Evolutionary conservation across 805 yeast genomes (phyloP), one percentile per base, ranked within the genome.

Genomic region (Kodamaea laetipori): DNA sequence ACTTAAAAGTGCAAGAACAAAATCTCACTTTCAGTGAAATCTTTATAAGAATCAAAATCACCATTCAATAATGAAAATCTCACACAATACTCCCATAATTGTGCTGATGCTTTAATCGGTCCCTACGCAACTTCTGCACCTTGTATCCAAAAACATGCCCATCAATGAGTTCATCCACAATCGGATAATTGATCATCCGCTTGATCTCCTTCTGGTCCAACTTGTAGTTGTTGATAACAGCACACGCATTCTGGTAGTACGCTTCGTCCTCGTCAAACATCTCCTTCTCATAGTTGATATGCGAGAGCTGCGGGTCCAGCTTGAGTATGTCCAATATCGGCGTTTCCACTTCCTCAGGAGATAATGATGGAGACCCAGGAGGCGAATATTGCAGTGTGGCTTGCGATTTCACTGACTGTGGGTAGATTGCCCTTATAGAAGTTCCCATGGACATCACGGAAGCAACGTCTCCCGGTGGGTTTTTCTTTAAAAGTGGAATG

Each of bases 131-230:
- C 49, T 64, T 67, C 37, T 63, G 60, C 11, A 71, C 75, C 45
- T 67, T 69, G 51, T 61, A 69, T 10, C 76, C 75, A 52, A 60
- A 70, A 32, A 53, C 59, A 52, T 71, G 76, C 6, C 74, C 67
- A 17, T 54, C 61, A 10, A 71, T 55, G 30, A 49, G 53, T 37
- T 71, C 74, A 38, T 70, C 76, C n/a, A 69, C 74, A 7, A 70
- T 67, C 2, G 76, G 76, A 45, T 70, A 71, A 45, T 71, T 69
- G 23, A 71, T 51, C 39, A 69, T 38, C 42, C 55, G 49, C 43
- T 67, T 67, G 28, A 69, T 62, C 24, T 63, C 68, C 2, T 37
- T 40, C 45, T 66, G 71, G 43, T 69, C 65, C 19, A 67, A 44
- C 15, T 60, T 56, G 40, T 66, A 65, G 47, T 66, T 67, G 36